Evolutionary conservation across 306 rosid genomes (phyloP).

Genomic region (Prunus dulcis): DNA sequence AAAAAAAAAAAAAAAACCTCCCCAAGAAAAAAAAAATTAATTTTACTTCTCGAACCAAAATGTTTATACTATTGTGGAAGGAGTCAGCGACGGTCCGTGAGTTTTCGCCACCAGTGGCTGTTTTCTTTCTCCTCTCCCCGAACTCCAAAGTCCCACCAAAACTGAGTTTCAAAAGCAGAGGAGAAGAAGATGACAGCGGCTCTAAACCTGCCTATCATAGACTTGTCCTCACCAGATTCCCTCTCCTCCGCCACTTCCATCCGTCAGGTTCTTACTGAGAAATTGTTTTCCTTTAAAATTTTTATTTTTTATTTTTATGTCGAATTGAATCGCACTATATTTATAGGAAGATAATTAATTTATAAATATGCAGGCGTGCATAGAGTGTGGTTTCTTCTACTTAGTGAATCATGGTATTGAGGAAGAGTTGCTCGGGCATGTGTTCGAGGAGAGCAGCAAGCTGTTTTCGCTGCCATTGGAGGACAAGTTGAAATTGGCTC

Average conservation of each 20-base stretch:
- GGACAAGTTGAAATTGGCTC: conserved; percentile 49
- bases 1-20: no score
- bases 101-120: no score
- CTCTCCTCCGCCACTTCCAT: conserved; percentile 47
- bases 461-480: conserved; percentile 62
- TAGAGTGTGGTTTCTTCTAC: conserved; percentile 77
- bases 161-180: background rate
- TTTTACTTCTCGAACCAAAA: no score
- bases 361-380: conserved; percentile 53
- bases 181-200: conserved; percentile 23
- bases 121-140: no score
- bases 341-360: background rate
- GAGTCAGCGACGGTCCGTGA: no score
- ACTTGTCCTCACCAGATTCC: conserved; percentile 61
- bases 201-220: conserved; percentile 60
- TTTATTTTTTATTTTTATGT: no score
- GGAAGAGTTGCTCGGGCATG: conserved; percentile 31
- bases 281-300: background rate
- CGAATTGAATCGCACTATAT: background rate
- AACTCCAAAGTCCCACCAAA: background rate
- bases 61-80: no score
- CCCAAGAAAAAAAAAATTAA: no score
- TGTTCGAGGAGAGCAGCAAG: conserved; percentile 46
- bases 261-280: conserved; percentile 46
- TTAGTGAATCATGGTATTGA: conserved; percentile 79